Conservation (phyloP, 2,329 filamentous ascomycete species). For the Microsporum audouinii region DNA sequence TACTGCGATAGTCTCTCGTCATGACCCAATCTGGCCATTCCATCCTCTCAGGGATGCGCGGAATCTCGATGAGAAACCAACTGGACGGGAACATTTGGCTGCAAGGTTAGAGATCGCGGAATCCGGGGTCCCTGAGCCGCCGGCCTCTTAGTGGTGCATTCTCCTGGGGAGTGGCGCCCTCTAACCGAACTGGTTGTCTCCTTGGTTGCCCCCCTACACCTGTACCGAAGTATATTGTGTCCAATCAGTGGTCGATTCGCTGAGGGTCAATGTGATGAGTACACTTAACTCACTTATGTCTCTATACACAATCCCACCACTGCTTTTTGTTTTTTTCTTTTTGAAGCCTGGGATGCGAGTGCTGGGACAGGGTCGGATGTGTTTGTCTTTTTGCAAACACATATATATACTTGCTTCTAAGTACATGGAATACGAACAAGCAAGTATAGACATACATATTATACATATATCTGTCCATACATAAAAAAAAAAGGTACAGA, state of each 20-base stretch:
- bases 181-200: slow-evolving; percentile 1
- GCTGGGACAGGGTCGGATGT: neutral
- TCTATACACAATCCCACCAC: too few relatives aligned
- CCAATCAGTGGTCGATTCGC: neutral
- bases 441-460: neutral
- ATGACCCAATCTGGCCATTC: slow-evolving; percentile 2
- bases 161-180: neutral
- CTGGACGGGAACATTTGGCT: slow-evolving; percentile 7
- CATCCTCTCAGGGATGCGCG: neutral
- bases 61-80: slow-evolving; percentile 6
- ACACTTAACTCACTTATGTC: neutral
- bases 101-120: slow-evolving; percentile 11
- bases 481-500: neutral
- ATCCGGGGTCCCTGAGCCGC: slow-evolving; percentile 10
- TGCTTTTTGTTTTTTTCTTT: too few relatives aligned
- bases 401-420: neutral
- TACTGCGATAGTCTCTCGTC: neutral
- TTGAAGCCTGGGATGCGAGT: too few relatives aligned
- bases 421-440: neutral
- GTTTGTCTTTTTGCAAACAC: neutral
- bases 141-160: slow-evolving; percentile 7
- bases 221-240: neutral
- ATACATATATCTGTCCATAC: neutral
- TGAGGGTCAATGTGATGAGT: neutral
- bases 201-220: neutral